Evolutionary conservation across 1,284 basidiomycete genomes (phyloP), one percentile per base, ranked within the genome.

Genomic region (Cryptococcus wingfieldii): DNA sequence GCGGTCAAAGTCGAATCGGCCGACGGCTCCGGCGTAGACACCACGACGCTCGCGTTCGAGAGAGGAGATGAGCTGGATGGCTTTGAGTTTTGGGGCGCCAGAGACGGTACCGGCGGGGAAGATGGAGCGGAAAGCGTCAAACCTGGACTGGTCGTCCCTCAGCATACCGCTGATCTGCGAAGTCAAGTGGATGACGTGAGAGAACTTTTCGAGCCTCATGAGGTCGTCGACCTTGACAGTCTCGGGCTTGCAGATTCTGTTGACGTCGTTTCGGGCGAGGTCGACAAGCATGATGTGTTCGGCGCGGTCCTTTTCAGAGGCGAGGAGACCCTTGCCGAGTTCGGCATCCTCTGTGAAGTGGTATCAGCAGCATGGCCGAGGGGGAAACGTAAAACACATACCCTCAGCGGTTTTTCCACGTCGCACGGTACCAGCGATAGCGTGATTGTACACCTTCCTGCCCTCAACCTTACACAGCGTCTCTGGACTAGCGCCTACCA

Each of bases 211-310:
- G 19, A 99, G 77, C 60, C 82, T 80, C 92, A 98, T 97, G 54
- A 99, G 83, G 59, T 90, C 86, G 77, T 98, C 96, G 25, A 99
- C 94, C 68, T 93, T 88, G 67, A 98, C 95, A 0, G 95, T 97
- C 72, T 86, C 83, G 5, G 96, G 93, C 66, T 91, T 85, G 81
- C 95, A 98, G 25, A 98, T 91, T 23, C 96, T 86, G 75, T 97
- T 98, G 62, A 99, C 93, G 72, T 99, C 96, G 79, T 99, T 99
- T n/a, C 96, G 83, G 7, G 96, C 96, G 57, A 99, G 83, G 77
- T 99, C 96, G 54, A 98, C 93, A 53, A 99, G 83, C 96, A 98
- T 98, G 73, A 98, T 94, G 72, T 99, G 95, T 72, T 99, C 96
- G 27, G 96, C 93, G 42, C 90, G 84, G 73, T 99, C 96, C 74